Evolutionary conservation across 2,329 filamentous ascomycete genomes (phyloP), one percentile per base, ranked within the genome.

Genomic region (Aspergillus flavus): DNA sequence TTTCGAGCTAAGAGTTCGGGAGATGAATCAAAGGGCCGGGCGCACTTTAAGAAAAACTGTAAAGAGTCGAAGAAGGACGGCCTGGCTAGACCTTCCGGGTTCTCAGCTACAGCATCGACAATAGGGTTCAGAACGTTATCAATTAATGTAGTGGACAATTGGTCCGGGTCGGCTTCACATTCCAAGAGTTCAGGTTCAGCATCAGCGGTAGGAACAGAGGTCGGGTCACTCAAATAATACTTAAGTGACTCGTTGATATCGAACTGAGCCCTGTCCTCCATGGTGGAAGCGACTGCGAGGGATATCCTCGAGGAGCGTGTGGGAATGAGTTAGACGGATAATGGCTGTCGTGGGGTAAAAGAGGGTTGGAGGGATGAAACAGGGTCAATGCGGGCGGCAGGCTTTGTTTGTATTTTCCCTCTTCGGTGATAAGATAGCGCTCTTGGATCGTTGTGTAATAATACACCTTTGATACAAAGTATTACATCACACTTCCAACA

Each of bases 181-280:
- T 98, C 94, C 71, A 93, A 85, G 23, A 99, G 87, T 64, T 91
- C 87, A 52, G 89, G 80, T 71, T 95, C 91, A 61, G 94, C 95
- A 77, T 98, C 94, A 50, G 91, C 89, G 2, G 94, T 97, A 9
- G 91, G 84, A 61, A 98, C 91, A 45, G 88, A 87, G 53, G 89
- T 84, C 10, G 95, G 94, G 77, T 98, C 94, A 80, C 93, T 96
- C 86, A 97, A 92, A 81, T 97, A 99, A 77, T 92, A 87, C 84
- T 97, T 97, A 79, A 98, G 90, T 69, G 93, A 93, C 83, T 97
- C 91, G 78, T 97, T 97, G 80, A 99, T 92, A 79, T 98, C 92
- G 82, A 99, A 99, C 74, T 90, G 86, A 76, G 93, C 86, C 67
- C 80, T 81, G 68, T 83, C 82, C 71, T 85, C 85, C 82, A 91